A percentile compares a stretch with the other conserved stretches of the same genome.
Conservation (phyloP, 495 filamentous ascomycete genomes). For the Neurospora cerealis region DNA sequence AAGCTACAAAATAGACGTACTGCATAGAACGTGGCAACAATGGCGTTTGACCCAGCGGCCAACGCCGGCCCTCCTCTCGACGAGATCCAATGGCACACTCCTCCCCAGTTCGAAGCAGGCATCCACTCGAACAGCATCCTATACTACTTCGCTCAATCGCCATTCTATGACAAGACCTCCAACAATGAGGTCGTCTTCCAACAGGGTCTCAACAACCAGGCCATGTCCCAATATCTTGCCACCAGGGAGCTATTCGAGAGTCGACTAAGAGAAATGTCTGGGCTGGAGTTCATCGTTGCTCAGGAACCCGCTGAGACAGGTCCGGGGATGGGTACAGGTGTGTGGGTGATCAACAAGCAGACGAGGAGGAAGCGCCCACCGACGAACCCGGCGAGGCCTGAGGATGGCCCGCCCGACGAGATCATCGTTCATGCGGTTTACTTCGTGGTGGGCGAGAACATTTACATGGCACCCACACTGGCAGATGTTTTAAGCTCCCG, state of each 20-base stretch:
- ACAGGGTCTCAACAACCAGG: conserved; percentile 63
- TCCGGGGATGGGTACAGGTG: conserved; percentile 53
- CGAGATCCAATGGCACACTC: conserved; percentile 68
- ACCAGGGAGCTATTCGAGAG: conserved; percentile 74
- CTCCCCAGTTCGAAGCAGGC: conserved; percentile 45
- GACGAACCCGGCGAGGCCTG: background rate
- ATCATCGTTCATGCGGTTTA: conserved; percentile 67
- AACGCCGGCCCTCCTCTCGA: conserved; percentile 53
- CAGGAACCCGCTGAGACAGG: conserved; percentile 62
- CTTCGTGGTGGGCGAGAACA: conserved; percentile 73
- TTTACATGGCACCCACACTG: conserved; percentile 83
- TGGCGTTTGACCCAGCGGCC: conserved; percentile 4
- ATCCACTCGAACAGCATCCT: conserved; percentile 61
- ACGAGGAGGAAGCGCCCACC: conserved; percentile 47
- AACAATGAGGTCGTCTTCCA: conserved; percentile 73
- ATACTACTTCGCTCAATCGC: conserved; percentile 81
- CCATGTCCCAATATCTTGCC: conserved; percentile 45
- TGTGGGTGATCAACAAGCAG: conserved; percentile 94
- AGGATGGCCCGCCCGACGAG: conserved; percentile 46
- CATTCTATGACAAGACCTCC: conserved; percentile 82
- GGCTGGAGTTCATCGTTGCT: conserved; percentile 72
- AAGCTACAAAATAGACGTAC: background rate
- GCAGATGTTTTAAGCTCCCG: conserved; percentile 65
- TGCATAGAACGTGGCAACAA: background rate
- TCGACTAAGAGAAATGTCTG: conserved; percentile 65